phyloP scores from a whole-genome alignment of 345 rosid genomes.

The Dipteronia dyeriana region DNA sequence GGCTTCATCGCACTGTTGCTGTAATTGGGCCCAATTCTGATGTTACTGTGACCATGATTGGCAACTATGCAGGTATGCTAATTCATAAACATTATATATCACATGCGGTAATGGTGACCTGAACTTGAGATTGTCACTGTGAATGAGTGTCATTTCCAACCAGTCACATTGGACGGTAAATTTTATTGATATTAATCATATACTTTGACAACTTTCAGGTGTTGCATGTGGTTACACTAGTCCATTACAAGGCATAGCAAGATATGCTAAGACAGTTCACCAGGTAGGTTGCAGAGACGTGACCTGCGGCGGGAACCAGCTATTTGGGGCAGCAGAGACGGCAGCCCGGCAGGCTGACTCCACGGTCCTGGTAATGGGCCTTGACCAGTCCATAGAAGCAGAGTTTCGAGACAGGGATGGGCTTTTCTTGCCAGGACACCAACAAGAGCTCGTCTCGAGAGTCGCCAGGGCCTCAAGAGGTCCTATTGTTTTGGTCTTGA shows the following conservation, averaged over 20 bases:
- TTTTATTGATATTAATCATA: too few species aligned
- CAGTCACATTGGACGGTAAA: too few species aligned
- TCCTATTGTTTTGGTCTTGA: slow-evolving; percentile 66
- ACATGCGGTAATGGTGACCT: too few species aligned
- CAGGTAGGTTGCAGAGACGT: slow-evolving; percentile 66
- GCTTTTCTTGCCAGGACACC: slow-evolving; percentile 69
- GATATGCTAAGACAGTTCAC: slow-evolving; percentile 58
- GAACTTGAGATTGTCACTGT: too few species aligned
- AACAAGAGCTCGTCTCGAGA: slow-evolving; percentile 70
- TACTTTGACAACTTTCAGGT: slow-evolving; percentile 33
- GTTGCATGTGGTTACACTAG: slow-evolving; percentile 70
- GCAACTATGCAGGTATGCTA: slow-evolving; percentile 84
- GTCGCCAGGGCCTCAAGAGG: slow-evolving; percentile 76
- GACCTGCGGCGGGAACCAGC: slow-evolving; percentile 46
- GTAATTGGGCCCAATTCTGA: slow-evolving; percentile 96
- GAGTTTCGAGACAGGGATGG: slow-evolving; percentile 71
- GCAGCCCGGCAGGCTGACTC: slow-evolving; percentile 74
- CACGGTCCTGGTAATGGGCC: slow-evolving; percentile 82
- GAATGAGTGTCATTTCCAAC: too few species aligned
- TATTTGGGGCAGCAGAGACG: slow-evolving; percentile 49
- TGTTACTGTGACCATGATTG: slow-evolving; percentile 89
- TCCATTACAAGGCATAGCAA: slow-evolving; percentile 70
- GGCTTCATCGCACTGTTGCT: slow-evolving; percentile 59
- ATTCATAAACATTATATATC: neutral
- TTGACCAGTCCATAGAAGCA: slow-evolving; percentile 86